Evolutionary conservation across 805 yeast genomes (phyloP).

Genomic region (Scheffersomyces stipitis): DNA sequence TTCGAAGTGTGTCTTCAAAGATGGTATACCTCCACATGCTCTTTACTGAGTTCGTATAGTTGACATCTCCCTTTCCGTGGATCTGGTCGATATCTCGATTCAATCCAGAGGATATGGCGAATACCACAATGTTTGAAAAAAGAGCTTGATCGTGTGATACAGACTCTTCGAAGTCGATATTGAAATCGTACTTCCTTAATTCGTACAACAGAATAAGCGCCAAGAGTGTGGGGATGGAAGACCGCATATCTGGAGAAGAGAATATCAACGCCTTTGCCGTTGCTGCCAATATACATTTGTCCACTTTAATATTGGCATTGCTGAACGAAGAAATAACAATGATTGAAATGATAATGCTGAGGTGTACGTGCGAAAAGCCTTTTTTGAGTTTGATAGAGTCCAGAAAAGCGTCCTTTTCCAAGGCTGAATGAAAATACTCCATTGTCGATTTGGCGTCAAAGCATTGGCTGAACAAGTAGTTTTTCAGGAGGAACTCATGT

Average conservation of each 20-base stretch:
- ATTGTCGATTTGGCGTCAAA: not conserved
- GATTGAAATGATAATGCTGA: not conserved
- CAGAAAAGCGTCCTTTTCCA: not conserved
- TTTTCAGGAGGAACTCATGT: not conserved
- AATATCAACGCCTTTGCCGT: not conserved
- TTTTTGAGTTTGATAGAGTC: not conserved
- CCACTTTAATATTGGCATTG: not conserved
- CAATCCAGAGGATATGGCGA: not conserved
- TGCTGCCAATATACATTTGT: not conserved
- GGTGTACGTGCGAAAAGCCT: not conserved
- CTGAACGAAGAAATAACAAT: not conserved
- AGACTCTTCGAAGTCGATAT: not conserved
- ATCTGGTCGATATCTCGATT: not conserved
- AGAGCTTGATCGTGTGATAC: not conserved
- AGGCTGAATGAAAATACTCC: not conserved
- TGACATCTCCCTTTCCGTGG: not conserved
- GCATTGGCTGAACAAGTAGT: not conserved
- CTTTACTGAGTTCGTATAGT: not conserved
- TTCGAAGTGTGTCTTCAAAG: not conserved
- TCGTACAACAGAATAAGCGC: not conserved
- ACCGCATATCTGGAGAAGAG: not conserved
- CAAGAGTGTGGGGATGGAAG: not conserved
- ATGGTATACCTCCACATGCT: not conserved
- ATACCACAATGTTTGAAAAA: not conserved
- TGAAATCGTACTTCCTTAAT: not conserved